Evolutionary conservation across 176 grass and related monocot genomes (phyloP), one percentile per base, ranked within the genome.

Genomic region (Lolium rigidum): DNA sequence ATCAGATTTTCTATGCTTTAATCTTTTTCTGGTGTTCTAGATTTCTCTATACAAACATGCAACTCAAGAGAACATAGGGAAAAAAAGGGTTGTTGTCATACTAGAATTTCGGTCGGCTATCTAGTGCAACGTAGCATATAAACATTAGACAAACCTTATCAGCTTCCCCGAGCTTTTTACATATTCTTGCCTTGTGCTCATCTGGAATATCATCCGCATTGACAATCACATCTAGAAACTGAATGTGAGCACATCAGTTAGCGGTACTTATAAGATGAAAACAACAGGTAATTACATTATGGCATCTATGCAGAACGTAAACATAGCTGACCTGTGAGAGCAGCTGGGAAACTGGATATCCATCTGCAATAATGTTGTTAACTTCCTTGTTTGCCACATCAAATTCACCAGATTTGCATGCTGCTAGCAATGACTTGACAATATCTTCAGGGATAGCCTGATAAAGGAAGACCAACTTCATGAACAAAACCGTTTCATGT

Each of bases 331-430:
- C 97, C 92, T 99, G 97, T 56, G 76, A 90, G 39, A 99, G 87
- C 83, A 96, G 70, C 87, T 96, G 97, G 55, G 97, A 99, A 73
- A 96, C 97, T 38, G 97, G 92, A 90, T 95, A 99, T 77, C 97
- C 97, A 78, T 99, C 97, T 7, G 92, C 94, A 76, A 99, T 99
- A 80, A 99, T 90, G 59, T 92, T 94, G 82, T 35, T 91, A 47
- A 96, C 97, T 87, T 99, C 94, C 51, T 99, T 99, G 90, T 99
- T 92, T 84, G 82, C 90, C 25, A 84, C 55, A 70, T 98, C 94
- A 85, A 99, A 99, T 83, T 99, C 92, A 66, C 94, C 94, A 96
- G 92, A 96, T 81, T 87, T 91, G 87, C 97, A 99, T 77, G 90
- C 89, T 17, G 61, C 82, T 67, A 96, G 84, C 72, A 99, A 73